Evolutionary conservation across 176 grass and related monocot genomes (phyloP), one percentile per base, ranked within the genome.

Genomic region (maize (Zea mays)): DNA sequence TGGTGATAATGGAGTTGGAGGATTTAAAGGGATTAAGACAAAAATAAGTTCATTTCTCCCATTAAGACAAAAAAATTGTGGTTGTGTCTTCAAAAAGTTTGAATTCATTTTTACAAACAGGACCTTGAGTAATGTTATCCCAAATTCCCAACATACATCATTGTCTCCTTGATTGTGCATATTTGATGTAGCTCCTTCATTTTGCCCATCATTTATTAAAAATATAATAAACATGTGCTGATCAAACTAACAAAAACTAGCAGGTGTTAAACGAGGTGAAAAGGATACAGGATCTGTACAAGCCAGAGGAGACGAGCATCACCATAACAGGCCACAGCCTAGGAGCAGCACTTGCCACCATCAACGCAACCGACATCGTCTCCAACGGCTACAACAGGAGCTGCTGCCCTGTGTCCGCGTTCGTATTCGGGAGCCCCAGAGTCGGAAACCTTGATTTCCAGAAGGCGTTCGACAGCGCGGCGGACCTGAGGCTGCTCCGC

Each of bases 281-380:
- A 76, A 80, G 83, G 77, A 48, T 99, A 49, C 84, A 83, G 5
- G 88, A 92, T 51, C 14, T 85, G 45, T 92, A 90, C 85, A 81
- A 93, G 35, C 72, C 82, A 43, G 90, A 93, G 74, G 90, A 94
- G 78, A 89, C 83, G 7, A 95, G 90, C 85, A 93, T 99, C 79
- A 87, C 92, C 34, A 38, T 99, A 69, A 95, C 96, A 58, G 96
- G 96, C 2, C 96, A 99, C 85, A 99, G 96, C 71, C 89, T 99
- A 66, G 92, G 90, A 20, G 87, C 92, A 6, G 83, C 90, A 9
- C 80, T 99, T 20, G 83, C 92, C 34, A 99, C 96, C 41, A 89
- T 99, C 78, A 99, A 67, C 14, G 85, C 90, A 50, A 75, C 82
- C 15, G 92, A 92, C 71, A 90, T 98, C 5, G 67, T 87, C 50